Base-by-base conservation (phyloP, 768 basidiomycete genomes). In the Ramaria rubella region DNA sequence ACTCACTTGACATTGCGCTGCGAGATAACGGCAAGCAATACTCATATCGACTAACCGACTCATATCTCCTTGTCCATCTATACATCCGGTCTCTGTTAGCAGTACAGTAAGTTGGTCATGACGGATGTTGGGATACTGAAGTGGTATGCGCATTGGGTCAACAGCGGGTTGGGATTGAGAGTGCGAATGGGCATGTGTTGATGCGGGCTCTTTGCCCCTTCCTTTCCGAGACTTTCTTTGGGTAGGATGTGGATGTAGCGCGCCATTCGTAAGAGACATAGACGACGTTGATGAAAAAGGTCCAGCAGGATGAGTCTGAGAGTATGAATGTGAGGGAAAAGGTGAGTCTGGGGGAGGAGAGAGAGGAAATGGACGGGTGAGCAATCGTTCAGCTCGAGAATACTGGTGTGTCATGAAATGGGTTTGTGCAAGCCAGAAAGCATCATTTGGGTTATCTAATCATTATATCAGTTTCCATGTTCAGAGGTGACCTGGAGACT, bases 381-480 rank as follows among this genome's bases (percentile, higher is more conserved):
- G 79, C 26, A 99, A 76, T 45, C 87, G 82, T 69, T 97, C 93
- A 9, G 96, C 94, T 46, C 94, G 89, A 7, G 92, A 86, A 71
- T 95, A 98, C 59, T 96, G 91, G 63, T 94, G 86, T 2, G 88
- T 94, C 76, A 94, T 87, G 69, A 98, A 99, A 70, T 94, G 93
- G 0, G 90, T 92, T 69, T 99, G 96, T 2, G 96, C 94, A 21
- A 99, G 82, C 96, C 96, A 99, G 71, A 99, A 98, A 12, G 94
- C 96, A 70, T 99, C 96, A 67, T 97, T 96, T 29, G 94, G 87
- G 65, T 98, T 92, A 60, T 86, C 95, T 95, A 63, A 1, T 17
- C 34, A 46, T 33, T 36, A 15, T 24, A 58, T 52, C 38, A 49
- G 30, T 11, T 45, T 29, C 56, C 38, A 23, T 17, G 49, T 23